Conservation (phyloP, 2,329 filamentous ascomycete species). For the Stagonosporopsis chrysanthemi region DNA sequence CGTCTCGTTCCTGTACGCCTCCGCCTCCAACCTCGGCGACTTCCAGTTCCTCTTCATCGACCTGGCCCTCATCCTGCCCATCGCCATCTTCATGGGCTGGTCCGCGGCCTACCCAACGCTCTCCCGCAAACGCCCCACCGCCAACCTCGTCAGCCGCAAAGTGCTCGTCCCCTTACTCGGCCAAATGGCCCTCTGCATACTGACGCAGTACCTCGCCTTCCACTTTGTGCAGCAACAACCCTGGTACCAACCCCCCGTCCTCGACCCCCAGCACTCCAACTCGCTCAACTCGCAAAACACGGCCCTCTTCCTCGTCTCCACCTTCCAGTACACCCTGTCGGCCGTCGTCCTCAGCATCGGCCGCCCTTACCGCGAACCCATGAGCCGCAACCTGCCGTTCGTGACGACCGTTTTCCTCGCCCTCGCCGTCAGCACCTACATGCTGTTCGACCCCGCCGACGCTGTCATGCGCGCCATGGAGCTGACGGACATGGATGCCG, state of each 20-base stretch:
- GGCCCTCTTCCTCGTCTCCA: conserved; percentile 85
- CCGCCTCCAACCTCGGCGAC: conserved; percentile 91
- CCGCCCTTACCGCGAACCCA: conserved; percentile 83
- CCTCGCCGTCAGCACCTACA: conserved; percentile 74
- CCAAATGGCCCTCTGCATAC: conserved; percentile 82
- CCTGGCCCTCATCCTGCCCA: conserved; percentile 87
- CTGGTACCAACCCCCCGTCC: conserved; percentile 83
- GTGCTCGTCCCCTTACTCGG: conserved; percentile 88
- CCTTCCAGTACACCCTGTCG: conserved; percentile 93
- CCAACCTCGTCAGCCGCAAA: conserved; percentile 90
- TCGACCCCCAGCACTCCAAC: conserved; percentile 81
- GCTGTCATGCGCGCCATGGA: conserved; percentile 82
- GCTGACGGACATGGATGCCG: conserved; percentile 75
- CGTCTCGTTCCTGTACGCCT: conserved; percentile 95
- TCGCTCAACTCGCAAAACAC: conserved; percentile 94
- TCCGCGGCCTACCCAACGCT: conserved; percentile 81
- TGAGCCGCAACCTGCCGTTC: conserved; percentile 84
- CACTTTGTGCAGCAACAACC: conserved; percentile 76
- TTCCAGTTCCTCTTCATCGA: conserved; percentile 99
- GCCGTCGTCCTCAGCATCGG: conserved; percentile 92
- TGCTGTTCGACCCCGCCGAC: conserved; percentile 76
- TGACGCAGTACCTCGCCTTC: conserved; percentile 78
- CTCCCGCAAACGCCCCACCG: conserved; percentile 85
- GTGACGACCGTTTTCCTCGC: conserved; percentile 76
- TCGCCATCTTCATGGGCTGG: conserved; percentile 99